phyloP scores from a whole-genome alignment of 257 asterid genomes.

The Anisodus tanguticus region DNA sequence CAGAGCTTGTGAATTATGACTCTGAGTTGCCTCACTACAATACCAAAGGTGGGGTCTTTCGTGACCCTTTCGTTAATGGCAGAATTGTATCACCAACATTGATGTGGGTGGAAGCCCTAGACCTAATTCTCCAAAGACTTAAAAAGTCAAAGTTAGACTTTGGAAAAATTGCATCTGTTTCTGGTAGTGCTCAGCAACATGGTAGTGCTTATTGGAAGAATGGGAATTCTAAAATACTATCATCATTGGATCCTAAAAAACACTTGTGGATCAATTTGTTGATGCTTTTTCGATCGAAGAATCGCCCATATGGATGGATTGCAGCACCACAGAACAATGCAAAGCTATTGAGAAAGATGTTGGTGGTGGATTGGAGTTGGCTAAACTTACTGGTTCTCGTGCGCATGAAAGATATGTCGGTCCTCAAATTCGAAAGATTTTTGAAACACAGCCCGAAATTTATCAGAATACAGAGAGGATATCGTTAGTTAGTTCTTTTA shows the following conservation, averaged over 20 bases:
- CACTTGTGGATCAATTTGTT: conserved; percentile 62
- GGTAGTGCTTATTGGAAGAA: conserved; percentile 94
- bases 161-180: conserved; percentile 70
- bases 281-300: conserved; percentile 73
- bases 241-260: conserved; percentile 60
- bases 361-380: conserved; percentile 81
- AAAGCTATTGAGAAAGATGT: conserved; percentile 73
- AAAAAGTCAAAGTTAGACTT: conserved; percentile 60
- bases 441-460: conserved; percentile 68
- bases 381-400: conserved; percentile 82
- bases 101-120: conserved; percentile 98
- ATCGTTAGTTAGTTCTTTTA: conserved; percentile 84
- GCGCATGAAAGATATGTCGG: conserved; percentile 89
- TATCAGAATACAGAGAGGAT: conserved; percentile 77
- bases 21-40: conserved; percentile 77
- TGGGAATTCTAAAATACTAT: conserved; percentile 54
- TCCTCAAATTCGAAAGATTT: conserved; percentile 82
- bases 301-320: conserved; percentile 96
- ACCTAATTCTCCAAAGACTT: conserved; percentile 66
- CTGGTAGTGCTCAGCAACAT: conserved; percentile 98
- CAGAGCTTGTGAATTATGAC: conserved; percentile 79
- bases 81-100: conserved; percentile 86
- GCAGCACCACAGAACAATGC: conserved; percentile 85
- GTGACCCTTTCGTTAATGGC: conserved; percentile 65
- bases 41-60: conserved; percentile 79